A percentile compares a stretch with the other conserved stretches of the same genome.
phyloP scores from a whole-genome alignment of 495 filamentous ascomycete genomes.

The Xanthoparmelia taractica region DNA sequence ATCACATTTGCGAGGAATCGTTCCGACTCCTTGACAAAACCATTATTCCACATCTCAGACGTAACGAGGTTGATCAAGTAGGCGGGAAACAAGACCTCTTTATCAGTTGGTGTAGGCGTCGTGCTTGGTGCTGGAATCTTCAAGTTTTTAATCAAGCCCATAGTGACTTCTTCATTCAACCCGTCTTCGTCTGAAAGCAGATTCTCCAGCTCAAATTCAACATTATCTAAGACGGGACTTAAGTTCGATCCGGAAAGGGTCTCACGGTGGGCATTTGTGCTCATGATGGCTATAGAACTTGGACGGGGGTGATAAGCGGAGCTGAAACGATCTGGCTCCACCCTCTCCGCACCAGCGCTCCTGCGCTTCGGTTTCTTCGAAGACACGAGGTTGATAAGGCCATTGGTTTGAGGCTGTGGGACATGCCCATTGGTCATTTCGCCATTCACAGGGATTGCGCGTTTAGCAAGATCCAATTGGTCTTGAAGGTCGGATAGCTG shows the following conservation, averaged over 20 bases:
- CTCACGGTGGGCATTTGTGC: conserved; percentile 53
- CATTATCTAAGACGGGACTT: conserved; percentile 71
- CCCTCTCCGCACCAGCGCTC: conserved; percentile 83
- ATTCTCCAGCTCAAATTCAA: conserved; percentile 87
- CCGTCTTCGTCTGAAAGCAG: conserved; percentile 91
- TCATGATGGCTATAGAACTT: conserved; percentile 83
- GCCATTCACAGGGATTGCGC: conserved; percentile 53
- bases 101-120: conserved; percentile 80
- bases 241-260: conserved; percentile 61
- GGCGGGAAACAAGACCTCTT: conserved; percentile 96
- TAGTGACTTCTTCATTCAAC: conserved; percentile 89
- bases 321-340: conserved; percentile 78
- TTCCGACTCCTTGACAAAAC: conserved; percentile 98
- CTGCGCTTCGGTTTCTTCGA: conserved; percentile 95
- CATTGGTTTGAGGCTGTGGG: conserved; percentile 50
- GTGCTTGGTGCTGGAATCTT: conserved; percentile 84
- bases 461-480: conserved; percentile 79
- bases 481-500: conserved; percentile 88
- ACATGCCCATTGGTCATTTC: conserved; percentile 63
- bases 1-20: conserved; percentile 98
- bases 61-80: conserved; percentile 99
- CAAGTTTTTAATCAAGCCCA: conserved; percentile 91
- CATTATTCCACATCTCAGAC: conserved; percentile 99
- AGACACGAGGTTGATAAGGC: conserved; percentile 92
- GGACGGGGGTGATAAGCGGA: conserved; percentile 88